A percentile compares a stretch with the other conserved stretches of the same genome.
These are phyloP conservation scores for Phytophthora sp. DNA, from an alignment of 352 stramenopile genomes.

Conservation along the genomic window DNA sequence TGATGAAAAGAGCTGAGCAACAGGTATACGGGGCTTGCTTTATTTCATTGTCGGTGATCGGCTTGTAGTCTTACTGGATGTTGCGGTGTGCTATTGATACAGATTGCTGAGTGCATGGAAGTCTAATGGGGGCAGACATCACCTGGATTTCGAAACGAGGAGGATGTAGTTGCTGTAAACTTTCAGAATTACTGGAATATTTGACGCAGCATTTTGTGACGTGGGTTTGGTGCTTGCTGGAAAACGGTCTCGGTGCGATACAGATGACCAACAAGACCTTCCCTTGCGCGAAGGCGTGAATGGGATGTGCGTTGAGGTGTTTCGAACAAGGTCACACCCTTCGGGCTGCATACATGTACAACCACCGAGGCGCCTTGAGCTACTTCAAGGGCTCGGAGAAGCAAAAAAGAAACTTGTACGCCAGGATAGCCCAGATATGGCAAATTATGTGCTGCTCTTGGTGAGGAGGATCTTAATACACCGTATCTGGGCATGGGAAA, in stretches of 20 bases:
- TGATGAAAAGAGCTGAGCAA: slow-evolving; percentile 34
- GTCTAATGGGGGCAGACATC: no score
- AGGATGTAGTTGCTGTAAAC: slow-evolving; percentile 17
- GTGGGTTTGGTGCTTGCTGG: slow-evolving; percentile 33
- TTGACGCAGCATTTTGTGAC: slow-evolving; percentile 26
- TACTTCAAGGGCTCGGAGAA: slow-evolving; percentile 47
- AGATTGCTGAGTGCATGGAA: slow-evolving; percentile 21
- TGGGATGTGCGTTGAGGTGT: slow-evolving; percentile 40
- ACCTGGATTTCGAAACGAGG: slow-evolving; percentile 7
- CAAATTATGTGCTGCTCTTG: no score
- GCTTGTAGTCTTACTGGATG: neutral
- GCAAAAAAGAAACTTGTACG: slow-evolving; percentile 39
- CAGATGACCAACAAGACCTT: slow-evolving; percentile 31
- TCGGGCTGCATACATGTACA: slow-evolving; percentile 28
- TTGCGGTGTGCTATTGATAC: slow-evolving; percentile 4
- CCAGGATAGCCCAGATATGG: slow-evolving; percentile 39
- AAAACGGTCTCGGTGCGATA: slow-evolving; percentile 36
- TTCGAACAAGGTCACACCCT: slow-evolving; percentile 42
- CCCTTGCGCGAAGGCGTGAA: slow-evolving; percentile 31
- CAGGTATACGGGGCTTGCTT: slow-evolving; percentile 27
- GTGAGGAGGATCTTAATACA: no score
- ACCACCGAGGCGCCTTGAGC: slow-evolving; percentile 38
- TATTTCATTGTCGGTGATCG: neutral
- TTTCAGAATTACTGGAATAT: slow-evolving; percentile 28
- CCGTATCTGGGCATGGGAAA: no score